These are phyloP conservation scores for Piromyces finnis DNA, from an alignment of 192 early-diverging fungal species.

Conservation along the genomic window DNA sequence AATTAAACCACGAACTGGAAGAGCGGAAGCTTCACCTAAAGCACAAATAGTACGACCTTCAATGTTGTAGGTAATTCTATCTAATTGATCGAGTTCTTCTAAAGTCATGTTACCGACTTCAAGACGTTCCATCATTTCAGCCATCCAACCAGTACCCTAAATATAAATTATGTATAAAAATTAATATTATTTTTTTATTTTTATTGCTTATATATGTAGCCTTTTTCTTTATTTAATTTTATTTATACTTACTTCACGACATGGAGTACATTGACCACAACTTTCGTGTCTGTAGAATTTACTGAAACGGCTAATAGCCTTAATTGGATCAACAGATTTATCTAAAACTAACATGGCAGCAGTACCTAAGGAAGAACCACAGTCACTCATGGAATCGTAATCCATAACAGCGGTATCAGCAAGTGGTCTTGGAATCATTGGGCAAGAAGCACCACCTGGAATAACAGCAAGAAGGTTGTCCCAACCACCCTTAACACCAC, in stretches of 20 bases:
- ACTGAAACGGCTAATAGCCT: slow-evolving; percentile 76
- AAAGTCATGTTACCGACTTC: slow-evolving; percentile 62
- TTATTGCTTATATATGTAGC: too few relatives aligned
- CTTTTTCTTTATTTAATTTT: not conserved
- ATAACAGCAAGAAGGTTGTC: slow-evolving; percentile 95
- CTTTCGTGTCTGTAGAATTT: slow-evolving; percentile 95
- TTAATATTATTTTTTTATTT: too few relatives aligned
- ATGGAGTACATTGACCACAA: slow-evolving; percentile 98
- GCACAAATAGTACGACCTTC: slow-evolving; percentile 99
- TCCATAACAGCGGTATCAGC: slow-evolving; percentile 86
- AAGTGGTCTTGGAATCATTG: slow-evolving; percentile 34
- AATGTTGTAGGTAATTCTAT: slow-evolving; percentile 88
- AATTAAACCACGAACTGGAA: slow-evolving; percentile 92
- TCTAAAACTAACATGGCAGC: slow-evolving; percentile 98
- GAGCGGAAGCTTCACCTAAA: slow-evolving; percentile 94
- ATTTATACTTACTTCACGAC: slow-evolving; percentile 57
- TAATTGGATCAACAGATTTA: slow-evolving; percentile 88
- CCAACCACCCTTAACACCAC: slow-evolving; percentile 95
- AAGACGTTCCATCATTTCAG: slow-evolving; percentile 91
- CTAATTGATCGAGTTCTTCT: slow-evolving; percentile 89
- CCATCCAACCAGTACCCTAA: slow-evolving; percentile 61
- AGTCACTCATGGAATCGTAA: slow-evolving; percentile 91
- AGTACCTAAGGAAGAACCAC: slow-evolving; percentile 82
- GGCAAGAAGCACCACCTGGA: slow-evolving; percentile 78
- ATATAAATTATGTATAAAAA: not conserved